A percentile compares a stretch with the other conserved stretches of the same genome.
These are phyloP conservation scores for Linnemannia hyalina DNA, from an alignment of 192 early-diverging fungal species.

Conservation along the genomic window DNA sequence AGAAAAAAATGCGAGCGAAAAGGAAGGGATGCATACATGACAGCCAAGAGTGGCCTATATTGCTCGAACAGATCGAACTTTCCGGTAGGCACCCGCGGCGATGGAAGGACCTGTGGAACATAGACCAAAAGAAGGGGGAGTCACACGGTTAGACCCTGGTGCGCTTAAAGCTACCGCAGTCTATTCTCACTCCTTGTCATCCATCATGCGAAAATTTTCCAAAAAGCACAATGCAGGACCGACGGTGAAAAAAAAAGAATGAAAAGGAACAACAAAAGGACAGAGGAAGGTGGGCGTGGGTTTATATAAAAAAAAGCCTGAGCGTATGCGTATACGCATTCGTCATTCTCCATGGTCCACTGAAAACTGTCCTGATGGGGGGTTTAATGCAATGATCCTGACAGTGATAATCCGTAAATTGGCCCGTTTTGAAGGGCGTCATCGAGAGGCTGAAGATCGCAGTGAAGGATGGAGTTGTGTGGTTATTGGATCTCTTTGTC, in stretches of 20 bases:
- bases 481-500: neutral
- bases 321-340: neutral
- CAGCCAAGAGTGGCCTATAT: conserved; percentile 61
- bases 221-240: neutral
- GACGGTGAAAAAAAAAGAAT: neutral
- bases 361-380: neutral
- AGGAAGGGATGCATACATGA: conserved; percentile 53
- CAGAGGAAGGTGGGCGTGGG: neutral
- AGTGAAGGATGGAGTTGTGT: conserved; percentile 1
- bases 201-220: neutral
- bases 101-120: conserved; percentile 43
- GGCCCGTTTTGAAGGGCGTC: neutral
- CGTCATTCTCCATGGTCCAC: neutral
- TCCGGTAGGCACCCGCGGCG: conserved; percentile 38
- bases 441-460: conserved; percentile 2
- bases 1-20: conserved; percentile 1
- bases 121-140: neutral
- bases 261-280: neutral
- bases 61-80: conserved; percentile 54
- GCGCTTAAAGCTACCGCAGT: conserved; percentile 9
- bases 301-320: neutral
- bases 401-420: neutral
- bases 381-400: neutral
- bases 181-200: neutral
- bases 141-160: neutral